Conservation (phyloP, 345 rosid species). For the Melastoma malabathricum region DNA sequence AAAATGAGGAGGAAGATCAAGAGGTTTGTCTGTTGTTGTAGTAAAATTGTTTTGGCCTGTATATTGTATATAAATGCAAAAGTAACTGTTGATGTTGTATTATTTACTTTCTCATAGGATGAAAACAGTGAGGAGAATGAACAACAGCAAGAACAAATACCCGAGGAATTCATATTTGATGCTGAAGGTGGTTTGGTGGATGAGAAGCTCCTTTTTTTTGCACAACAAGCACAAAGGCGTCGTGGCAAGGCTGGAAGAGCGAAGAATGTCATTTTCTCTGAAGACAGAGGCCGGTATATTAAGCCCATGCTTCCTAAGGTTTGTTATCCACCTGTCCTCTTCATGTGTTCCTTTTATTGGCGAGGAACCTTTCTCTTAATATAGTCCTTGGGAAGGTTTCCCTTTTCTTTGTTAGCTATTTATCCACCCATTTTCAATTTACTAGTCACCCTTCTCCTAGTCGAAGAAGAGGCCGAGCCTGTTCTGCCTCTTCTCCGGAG, state of each 20-base stretch:
- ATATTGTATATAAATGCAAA: too few species aligned
- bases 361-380: neutral
- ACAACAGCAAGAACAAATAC: constrained; percentile 86
- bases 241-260: constrained; percentile 96
- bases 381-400: too few species aligned
- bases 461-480: too few species aligned
- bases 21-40: constrained; percentile 28
- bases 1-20: constrained; percentile 79
- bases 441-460: too few species aligned
- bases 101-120: constrained; percentile 33
- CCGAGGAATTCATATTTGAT: constrained; percentile 93
- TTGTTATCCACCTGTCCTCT: constrained; percentile 6
- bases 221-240: constrained; percentile 91
- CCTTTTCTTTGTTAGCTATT: too few species aligned
- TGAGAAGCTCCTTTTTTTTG: constrained; percentile 93
- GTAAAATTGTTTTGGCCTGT: too few species aligned
- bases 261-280: constrained; percentile 87
- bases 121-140: constrained; percentile 74
- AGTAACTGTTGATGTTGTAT: too few species aligned
- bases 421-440: too few species aligned
- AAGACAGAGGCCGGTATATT: constrained; percentile 93
- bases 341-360: too few species aligned
- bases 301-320: constrained; percentile 99
- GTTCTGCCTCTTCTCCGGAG: too few species aligned
- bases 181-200: constrained; percentile 98